A percentile compares a stretch with the other conserved stretches of the same genome.
phyloP scores from a whole-genome alignment of 176 grass and related monocot genomes.

The Guadua angustifolia region DNA sequence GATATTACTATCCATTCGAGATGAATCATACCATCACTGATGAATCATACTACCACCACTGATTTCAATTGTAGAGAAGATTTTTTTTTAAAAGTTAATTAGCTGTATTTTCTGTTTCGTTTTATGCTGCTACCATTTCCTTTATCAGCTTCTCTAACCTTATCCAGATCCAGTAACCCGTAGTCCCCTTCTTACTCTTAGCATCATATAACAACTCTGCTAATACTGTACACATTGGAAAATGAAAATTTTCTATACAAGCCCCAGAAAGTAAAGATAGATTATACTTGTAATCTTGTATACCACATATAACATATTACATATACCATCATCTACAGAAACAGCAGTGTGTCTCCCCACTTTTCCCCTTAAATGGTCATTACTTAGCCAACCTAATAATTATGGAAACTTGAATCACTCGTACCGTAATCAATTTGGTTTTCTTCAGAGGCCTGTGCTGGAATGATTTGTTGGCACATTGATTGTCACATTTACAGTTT shows the following conservation, averaged over 20 bases:
- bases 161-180: background rate
- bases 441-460: constrained; percentile 79
- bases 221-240: background rate
- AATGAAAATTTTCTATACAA: background rate
- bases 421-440: constrained; percentile 81
- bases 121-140: background rate
- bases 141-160: background rate
- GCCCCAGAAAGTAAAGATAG: background rate
- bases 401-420: background rate
- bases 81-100: background rate
- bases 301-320: background rate
- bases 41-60: background rate
- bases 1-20: background rate
- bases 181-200: background rate
- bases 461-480: constrained; percentile 88
- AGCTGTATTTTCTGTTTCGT: background rate
- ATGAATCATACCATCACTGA: background rate
- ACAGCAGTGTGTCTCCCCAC: background rate
- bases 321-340: background rate
- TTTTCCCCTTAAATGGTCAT: background rate
- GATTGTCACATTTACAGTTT: constrained; percentile 74
- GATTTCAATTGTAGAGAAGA: background rate
- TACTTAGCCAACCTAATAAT: constrained; percentile 15
- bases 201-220: background rate
- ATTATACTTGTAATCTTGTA: background rate